A percentile compares a stretch with the other conserved stretches of the same genome.
phyloP scores from a whole-genome alignment of 345 rosid genomes.

The Stellera chamaejasme region DNA sequence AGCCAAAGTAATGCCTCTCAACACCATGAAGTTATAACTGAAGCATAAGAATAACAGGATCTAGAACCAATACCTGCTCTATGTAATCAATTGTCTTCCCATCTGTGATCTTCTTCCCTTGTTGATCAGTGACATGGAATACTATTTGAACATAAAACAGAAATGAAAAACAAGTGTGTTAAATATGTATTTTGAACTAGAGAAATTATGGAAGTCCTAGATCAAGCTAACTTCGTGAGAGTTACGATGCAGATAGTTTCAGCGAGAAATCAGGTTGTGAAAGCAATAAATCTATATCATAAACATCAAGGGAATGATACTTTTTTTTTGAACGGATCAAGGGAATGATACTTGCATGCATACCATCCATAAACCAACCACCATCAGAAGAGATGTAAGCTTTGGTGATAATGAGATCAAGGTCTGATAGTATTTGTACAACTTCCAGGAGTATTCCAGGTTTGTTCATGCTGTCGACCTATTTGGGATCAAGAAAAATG shows the following conservation, averaged over 20 bases:
- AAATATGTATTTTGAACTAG: background rate
- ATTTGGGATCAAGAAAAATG: background rate
- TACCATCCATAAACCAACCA: constrained; percentile 99
- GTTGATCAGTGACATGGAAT: constrained; percentile 85
- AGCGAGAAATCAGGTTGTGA: background rate
- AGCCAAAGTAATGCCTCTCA: no score
- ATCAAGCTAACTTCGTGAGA: background rate
- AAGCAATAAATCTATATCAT: background rate
- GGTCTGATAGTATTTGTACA: constrained; percentile 81
- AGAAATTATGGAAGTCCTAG: no score
- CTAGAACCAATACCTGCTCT: constrained; percentile 43
- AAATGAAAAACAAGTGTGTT: constrained; percentile 1
- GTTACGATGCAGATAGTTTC: background rate
- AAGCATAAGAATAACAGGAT: no score
- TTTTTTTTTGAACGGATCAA: no score
- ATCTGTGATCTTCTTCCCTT: constrained; percentile 74
- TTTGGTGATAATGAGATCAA: constrained; percentile 80
- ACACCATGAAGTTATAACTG: no score
- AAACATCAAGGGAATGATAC: constrained; percentile 1
- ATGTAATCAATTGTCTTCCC: constrained; percentile 68
- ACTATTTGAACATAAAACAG: constrained; percentile 28
- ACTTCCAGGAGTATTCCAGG: constrained; percentile 94
- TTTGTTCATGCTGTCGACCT: constrained; percentile 95
- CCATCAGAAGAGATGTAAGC: constrained; percentile 98
- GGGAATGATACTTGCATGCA: background rate